Percentiles rank a stretch among this genome's conserved stretches.
Evolutionary conservation across 75 land plant species (phyloP).

Genomic region (Larix kaempferi): DNA sequence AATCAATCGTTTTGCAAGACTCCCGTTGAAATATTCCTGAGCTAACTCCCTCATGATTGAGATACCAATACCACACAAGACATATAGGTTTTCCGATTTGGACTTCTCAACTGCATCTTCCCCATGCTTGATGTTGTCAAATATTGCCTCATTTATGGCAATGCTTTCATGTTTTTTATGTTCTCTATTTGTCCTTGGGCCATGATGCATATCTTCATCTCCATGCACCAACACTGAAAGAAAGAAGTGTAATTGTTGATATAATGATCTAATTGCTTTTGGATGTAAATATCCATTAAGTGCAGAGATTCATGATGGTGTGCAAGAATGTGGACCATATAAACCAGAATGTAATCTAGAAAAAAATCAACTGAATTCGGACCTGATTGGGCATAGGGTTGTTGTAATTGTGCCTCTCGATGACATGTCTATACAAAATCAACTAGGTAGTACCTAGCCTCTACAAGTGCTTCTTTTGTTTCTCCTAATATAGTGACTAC

Average conservation of each 20-base stretch:
- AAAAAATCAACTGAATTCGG: slow-evolving; percentile 26
- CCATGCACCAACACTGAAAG: slow-evolving; percentile 65
- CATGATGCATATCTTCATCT: slow-evolving; percentile 41
- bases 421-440: slow-evolving; percentile 72
- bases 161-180: slow-evolving; percentile 9
- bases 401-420: slow-evolving; percentile 39
- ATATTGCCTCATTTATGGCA: slow-evolving; percentile 49
- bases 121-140: slow-evolving; percentile 56
- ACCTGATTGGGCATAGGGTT: slow-evolving; percentile 43
- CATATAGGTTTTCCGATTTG: slow-evolving; percentile 56
- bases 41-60: slow-evolving; percentile 47
- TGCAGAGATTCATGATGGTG: slow-evolving; percentile 71
- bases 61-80: slow-evolving; percentile 70
- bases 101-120: slow-evolving; percentile 62
- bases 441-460: slow-evolving; percentile 55
- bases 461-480: slow-evolving; percentile 35
- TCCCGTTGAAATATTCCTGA: slow-evolving; percentile 39
- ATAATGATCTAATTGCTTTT: slow-evolving; percentile 54
- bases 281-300: slow-evolving; percentile 49
- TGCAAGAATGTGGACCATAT: slow-evolving; percentile 81
- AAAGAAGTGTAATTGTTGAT: slow-evolving; percentile 64
- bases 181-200: slow-evolving; percentile 23
- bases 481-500: slow-evolving; percentile 24
- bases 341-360: slow-evolving; percentile 71
- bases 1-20: slow-evolving; percentile 32